These are phyloP conservation scores for Aspergillus ruber DNA, from an alignment of 2,329 filamentous ascomycete species.

Conservation along the genomic window DNA sequence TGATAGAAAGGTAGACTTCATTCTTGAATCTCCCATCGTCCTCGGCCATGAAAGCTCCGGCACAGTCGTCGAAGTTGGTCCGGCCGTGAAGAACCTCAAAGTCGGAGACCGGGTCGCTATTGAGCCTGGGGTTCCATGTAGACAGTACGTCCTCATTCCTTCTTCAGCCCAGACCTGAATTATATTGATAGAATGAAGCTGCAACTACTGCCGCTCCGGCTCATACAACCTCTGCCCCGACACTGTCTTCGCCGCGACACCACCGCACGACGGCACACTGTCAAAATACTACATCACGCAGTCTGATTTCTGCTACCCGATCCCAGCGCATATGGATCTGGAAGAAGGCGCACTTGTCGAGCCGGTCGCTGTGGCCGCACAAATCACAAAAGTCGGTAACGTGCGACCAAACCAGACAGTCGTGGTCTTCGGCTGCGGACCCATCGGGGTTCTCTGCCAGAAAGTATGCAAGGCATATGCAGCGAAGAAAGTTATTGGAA, in stretches of 20 bases:
- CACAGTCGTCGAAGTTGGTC: constrained; percentile 15
- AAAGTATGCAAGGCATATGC: constrained; percentile 43
- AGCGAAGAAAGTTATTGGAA: constrained; percentile 41
- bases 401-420: constrained; percentile 39
- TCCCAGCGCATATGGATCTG: constrained; percentile 41
- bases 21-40: constrained; percentile 35
- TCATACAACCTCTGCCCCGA: constrained; percentile 34
- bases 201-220: constrained; percentile 16
- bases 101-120: constrained; percentile 19
- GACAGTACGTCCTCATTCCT: constrained; percentile 28
- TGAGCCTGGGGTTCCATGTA: constrained; percentile 20
- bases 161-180: neutral
- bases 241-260: constrained; percentile 46
- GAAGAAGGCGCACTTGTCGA: constrained; percentile 51
- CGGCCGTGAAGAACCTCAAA: constrained; percentile 16
- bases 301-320: constrained; percentile 43
- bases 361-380: constrained; percentile 47
- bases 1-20: constrained; percentile 29
- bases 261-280: constrained; percentile 46
- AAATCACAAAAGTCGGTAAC: constrained; percentile 39
- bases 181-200: constrained; percentile 4
- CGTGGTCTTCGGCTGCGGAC: constrained; percentile 46
- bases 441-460: constrained; percentile 44
- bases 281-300: constrained; percentile 45
- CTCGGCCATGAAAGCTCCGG: constrained; percentile 26